Conservation (phyloP, 2,329 filamentous ascomycete species). For the Fusarium buxicola region DNA sequence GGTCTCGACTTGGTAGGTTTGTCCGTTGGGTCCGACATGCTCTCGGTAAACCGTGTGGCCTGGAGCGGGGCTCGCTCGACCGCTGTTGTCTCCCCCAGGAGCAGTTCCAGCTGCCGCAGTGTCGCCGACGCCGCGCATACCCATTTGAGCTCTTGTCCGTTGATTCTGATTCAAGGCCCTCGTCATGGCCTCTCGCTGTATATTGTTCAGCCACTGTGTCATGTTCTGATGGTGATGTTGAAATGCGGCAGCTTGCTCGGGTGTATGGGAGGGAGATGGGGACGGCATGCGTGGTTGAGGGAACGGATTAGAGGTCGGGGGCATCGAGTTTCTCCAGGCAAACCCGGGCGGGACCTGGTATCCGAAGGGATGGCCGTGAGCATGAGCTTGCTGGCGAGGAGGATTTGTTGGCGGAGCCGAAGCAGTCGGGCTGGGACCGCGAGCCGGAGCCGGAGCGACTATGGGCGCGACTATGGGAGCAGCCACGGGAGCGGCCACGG, state of each 20-base stretch:
- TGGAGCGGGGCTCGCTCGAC: constrained; percentile 49
- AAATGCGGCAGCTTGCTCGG: constrained; percentile 48
- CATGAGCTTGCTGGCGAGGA: constrained; percentile 38
- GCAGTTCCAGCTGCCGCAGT: constrained; percentile 28
- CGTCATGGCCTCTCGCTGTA: constrained; percentile 60
- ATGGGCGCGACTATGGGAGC: constrained; percentile 17
- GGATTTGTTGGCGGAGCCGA: constrained; percentile 39
- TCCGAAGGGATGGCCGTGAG: constrained; percentile 39
- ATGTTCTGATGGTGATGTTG: constrained; percentile 57
- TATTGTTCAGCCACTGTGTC: constrained; percentile 59
- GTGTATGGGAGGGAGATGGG: constrained; percentile 45
- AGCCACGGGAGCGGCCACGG: constrained; percentile 24
- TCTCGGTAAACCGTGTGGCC: constrained; percentile 51
- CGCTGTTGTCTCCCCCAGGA: constrained; percentile 42
- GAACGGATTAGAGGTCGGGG: constrained; percentile 44
- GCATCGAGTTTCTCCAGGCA: constrained; percentile 46
- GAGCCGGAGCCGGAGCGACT: constrained; percentile 31
- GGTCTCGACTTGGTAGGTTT: constrained; percentile 52
- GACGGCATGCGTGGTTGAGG: constrained; percentile 49
- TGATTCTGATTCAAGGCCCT: constrained; percentile 59
- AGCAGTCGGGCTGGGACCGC: constrained; percentile 45
- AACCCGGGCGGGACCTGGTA: constrained; percentile 47
- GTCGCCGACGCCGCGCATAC: constrained; percentile 56
- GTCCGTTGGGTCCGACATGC: constrained; percentile 49
- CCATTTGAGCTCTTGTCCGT: constrained; percentile 54